Conservation (phyloP, 176 grass and related monocot genomes). For the Leersia perrieri region DNA sequence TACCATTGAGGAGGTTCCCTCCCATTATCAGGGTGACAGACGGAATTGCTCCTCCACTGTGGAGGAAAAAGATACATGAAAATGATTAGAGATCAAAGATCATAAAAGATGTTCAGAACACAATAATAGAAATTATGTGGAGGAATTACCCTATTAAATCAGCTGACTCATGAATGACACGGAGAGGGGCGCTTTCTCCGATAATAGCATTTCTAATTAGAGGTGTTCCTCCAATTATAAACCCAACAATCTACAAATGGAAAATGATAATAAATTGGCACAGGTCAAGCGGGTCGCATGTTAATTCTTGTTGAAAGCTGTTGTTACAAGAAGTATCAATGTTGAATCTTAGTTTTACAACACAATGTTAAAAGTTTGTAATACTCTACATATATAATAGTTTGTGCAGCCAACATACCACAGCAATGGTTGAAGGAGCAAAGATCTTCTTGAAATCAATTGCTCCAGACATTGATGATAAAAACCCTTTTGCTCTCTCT, state of each 20-base stretch:
- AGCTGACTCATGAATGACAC: slow-evolving; percentile 69
- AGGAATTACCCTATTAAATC: slow-evolving; percentile 62
- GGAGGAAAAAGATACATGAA: not conserved
- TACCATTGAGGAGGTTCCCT: slow-evolving; percentile 84
- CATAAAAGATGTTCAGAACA: not conserved
- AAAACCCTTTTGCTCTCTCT: slow-evolving; percentile 26
- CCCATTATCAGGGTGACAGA: slow-evolving; percentile 87
- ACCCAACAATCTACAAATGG: slow-evolving; percentile 61
- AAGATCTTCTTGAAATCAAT: slow-evolving; percentile 72
- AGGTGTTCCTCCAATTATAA: slow-evolving; percentile 67
- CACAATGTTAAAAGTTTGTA: not conserved
- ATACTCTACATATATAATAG: not conserved
- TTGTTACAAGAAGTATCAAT: not conserved
- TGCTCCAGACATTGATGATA: slow-evolving; percentile 23
- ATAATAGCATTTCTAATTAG: slow-evolving; percentile 62
- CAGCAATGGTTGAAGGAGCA: slow-evolving; percentile 75
- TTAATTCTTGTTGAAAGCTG: not conserved
- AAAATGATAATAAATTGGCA: not conserved
- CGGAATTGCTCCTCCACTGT: slow-evolving; percentile 71
- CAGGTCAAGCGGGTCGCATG: not conserved
- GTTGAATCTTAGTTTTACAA: not conserved
- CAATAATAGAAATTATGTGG: not conserved
- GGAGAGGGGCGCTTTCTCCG: slow-evolving; percentile 65
- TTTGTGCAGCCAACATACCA: slow-evolving; percentile 48
- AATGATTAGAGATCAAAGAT: not conserved